Evolutionary conservation across 2,329 filamentous ascomycete species (phyloP).

Genomic region (Penicillium occitanis): DNA sequence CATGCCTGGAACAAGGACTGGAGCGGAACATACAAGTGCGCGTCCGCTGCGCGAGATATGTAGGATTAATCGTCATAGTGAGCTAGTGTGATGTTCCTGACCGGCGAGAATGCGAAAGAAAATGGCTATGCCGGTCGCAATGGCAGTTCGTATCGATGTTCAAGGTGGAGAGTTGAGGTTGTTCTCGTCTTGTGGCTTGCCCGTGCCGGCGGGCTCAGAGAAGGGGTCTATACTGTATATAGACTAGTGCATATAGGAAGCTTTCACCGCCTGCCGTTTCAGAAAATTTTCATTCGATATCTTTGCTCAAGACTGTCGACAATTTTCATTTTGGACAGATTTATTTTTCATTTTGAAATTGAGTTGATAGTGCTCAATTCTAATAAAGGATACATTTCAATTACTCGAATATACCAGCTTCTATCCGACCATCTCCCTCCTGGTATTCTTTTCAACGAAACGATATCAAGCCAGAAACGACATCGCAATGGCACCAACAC

Average conservation of each 20-base stretch:
- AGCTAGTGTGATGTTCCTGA: not conserved
- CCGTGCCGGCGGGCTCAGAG: conserved; percentile 8
- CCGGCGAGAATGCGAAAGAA: not conserved
- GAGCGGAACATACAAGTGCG: conserved; percentile 64
- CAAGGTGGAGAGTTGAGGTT: conserved; percentile 16
- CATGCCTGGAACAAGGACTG: conserved; percentile 3
- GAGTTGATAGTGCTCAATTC: not conserved
- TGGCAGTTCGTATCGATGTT: not conserved
- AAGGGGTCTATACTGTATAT: not conserved
- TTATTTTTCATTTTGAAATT: not conserved
- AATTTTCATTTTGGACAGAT: not conserved
- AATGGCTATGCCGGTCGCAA: conserved; percentile 6
- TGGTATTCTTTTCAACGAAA: too few relatives aligned
- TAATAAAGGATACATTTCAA: not conserved
- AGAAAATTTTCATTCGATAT: conserved; percentile 34
- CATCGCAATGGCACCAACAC: conserved; percentile 38
- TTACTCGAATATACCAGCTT: not conserved
- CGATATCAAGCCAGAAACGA: not conserved
- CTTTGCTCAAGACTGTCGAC: not conserved
- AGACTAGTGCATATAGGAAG: not conserved
- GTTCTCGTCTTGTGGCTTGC: conserved; percentile 16
- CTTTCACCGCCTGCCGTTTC: conserved; percentile 41
- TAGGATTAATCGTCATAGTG: conserved; percentile 83
- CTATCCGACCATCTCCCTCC: not conserved
- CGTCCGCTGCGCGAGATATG: conserved; percentile 81